These are phyloP conservation scores for Ophiosphaerella korrae DNA, from an alignment of 2,329 filamentous ascomycete genomes.

Conservation along the genomic window DNA sequence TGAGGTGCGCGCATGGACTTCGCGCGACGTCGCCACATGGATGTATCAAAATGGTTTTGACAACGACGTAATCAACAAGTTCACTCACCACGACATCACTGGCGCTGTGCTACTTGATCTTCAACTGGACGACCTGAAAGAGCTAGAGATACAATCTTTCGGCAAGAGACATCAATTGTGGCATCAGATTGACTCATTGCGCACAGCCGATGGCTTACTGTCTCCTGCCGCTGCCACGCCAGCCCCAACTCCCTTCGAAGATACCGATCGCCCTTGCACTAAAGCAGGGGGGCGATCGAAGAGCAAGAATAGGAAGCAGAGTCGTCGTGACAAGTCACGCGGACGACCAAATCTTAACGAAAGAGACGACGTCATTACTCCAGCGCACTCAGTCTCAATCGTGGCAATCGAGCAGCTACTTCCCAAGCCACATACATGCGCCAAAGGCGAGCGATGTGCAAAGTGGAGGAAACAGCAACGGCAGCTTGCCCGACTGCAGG, in stretches of 20 bases:
- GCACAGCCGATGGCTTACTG: slow-evolving; percentile 52
- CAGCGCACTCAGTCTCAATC: slow-evolving; percentile 84
- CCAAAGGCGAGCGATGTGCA: slow-evolving; percentile 82
- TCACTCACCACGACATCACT: slow-evolving; percentile 90
- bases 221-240: slow-evolving; percentile 49
- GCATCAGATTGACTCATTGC: slow-evolving; percentile 76
- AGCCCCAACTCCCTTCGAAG: slow-evolving; percentile 57
- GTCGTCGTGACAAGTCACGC: slow-evolving; percentile 38
- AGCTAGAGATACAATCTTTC: slow-evolving; percentile 80
- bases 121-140: slow-evolving; percentile 85
- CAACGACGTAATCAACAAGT: slow-evolving; percentile 75
- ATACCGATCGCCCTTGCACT: slow-evolving; percentile 53
- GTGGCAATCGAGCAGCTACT: slow-evolving; percentile 90
- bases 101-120: slow-evolving; percentile 87
- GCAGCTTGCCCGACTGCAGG: slow-evolving; percentile 74
- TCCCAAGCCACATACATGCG: slow-evolving; percentile 81
- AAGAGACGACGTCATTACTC: slow-evolving; percentile 70
- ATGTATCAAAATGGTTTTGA: slow-evolving; percentile 87
- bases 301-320: slow-evolving; percentile 41
- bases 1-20: slow-evolving; percentile 70
- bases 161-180: slow-evolving; percentile 79
- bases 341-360: slow-evolving; percentile 47
- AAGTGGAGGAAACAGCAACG: slow-evolving; percentile 83
- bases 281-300: slow-evolving; percentile 41
- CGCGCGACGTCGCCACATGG: slow-evolving; percentile 80